These are phyloP conservation scores for Panicum hallii DNA, from an alignment of 202 grass and related monocot species.

Conservation along the genomic window DNA sequence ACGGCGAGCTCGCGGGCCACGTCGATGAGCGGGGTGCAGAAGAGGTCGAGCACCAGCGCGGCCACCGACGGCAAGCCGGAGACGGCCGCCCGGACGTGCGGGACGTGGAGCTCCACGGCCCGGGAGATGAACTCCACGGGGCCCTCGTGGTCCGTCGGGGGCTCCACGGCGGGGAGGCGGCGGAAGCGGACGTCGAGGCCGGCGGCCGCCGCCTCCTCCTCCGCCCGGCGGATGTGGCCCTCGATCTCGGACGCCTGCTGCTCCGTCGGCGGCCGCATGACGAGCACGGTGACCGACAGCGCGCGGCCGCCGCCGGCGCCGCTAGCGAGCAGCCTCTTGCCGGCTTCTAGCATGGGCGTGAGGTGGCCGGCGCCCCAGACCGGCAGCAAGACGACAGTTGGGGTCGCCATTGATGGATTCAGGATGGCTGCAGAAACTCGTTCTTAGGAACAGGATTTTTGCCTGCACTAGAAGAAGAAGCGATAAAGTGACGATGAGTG, in stretches of 20 bases:
- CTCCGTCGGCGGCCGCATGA: constrained; percentile 25
- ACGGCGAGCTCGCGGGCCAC: neutral
- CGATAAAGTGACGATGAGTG: no score
- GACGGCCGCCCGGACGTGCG: constrained; percentile 12
- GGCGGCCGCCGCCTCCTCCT: neutral
- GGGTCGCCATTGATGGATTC: neutral
- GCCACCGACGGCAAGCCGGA: neutral
- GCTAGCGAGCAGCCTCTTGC: neutral
- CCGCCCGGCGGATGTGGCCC: neutral
- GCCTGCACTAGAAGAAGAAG: no score
- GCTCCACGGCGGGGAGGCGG: constrained; percentile 7
- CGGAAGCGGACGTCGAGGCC: neutral
- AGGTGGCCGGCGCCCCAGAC: constrained; percentile 28
- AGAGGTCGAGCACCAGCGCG: neutral
- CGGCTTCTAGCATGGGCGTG: constrained; percentile 19
- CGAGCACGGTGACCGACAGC: constrained; percentile 13
- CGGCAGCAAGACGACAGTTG: constrained; percentile 5
- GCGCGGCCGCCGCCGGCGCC: neutral
- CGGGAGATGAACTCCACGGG: constrained; percentile 25
- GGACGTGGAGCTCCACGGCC: neutral
- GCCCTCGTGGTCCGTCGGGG: neutral
- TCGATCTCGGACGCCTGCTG: neutral
- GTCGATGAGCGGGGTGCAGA: neutral
- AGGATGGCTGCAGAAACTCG: no score
- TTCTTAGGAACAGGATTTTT: neutral